Base-by-base conservation (phyloP, 1,284 basidiomycete species). In the Rhodotorula sp. region DNA sequence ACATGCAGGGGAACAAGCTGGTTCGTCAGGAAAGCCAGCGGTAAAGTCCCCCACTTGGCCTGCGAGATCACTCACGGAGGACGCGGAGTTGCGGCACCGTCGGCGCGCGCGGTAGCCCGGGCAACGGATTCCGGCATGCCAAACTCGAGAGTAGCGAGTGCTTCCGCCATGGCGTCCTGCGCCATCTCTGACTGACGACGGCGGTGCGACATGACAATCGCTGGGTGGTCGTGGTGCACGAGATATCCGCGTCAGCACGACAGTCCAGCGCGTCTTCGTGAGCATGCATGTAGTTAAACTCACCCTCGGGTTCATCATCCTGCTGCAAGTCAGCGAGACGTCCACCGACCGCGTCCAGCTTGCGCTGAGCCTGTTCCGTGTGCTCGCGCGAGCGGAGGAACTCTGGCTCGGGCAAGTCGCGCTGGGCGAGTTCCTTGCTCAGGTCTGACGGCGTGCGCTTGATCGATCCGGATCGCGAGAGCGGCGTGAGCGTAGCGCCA, bases 91-190 rank as follows among this genome's bases (percentile, higher is more conserved):
- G 64, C 68, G 8, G 74, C 67, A 34, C 79, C 79, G 54, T 79
- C 78, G 3, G 79, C 78, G 3, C 75, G 62, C 54, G 76, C 68
- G 66, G 74, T 79, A 46, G 78, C 79, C 48, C 78, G 67, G 46
- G 74, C 73, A 62, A 80, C 60, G 34, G 75, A 75, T 61, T 80
- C 79, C 7, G 79, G 79, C 43, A 76, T 72, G 23, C 77, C 77
- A 20, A 80, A 68, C 61, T 78, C 77, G 61, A 80, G 71, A 8
- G 70, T 72, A 48, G 79, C 69, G 58, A 80, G 72, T 18, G 78
- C 77, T 6, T 73, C 71, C 23, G 73, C 68, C 69, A 77, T 72
- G 20, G 76, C 76, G 29, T 77, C 76, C 62, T 73, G 71, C 18
- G 71, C 64, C 61, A 64, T 69, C 59, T 73, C 71, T 21, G 54